phyloP scores from a whole-genome alignment of 2,329 filamentous ascomycete genomes.

The Fonsecaea erecta region DNA sequence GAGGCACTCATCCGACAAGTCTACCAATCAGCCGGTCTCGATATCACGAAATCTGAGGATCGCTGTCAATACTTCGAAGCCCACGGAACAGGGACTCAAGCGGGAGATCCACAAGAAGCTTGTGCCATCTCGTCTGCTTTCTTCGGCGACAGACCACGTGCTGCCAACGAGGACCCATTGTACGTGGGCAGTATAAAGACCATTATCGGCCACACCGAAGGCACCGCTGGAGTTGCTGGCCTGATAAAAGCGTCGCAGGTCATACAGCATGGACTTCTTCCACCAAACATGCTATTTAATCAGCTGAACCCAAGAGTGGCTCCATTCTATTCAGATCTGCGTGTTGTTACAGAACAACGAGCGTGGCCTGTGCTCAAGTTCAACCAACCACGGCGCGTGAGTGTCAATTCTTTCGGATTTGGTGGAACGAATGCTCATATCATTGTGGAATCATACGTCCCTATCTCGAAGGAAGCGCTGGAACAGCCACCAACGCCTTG shows the following conservation, averaged over 20 bases:
- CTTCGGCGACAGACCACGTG: conserved; percentile 1
- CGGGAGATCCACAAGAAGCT: conserved; percentile 40
- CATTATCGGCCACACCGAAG: conserved; percentile 44
- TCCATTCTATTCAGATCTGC: conserved; percentile 9
- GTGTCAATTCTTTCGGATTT: conserved; percentile 45
- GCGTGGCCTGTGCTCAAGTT: conserved; percentile 26
- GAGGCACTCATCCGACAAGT: conserved; percentile 42
- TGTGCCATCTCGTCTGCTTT: conserved; percentile 41
- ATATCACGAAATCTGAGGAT: conserved; percentile 19
- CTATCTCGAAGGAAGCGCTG: not conserved
- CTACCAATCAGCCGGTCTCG: conserved; percentile 41
- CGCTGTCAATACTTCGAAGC: conserved; percentile 37
- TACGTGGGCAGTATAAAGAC: conserved; percentile 41
- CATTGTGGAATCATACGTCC: conserved; percentile 38
- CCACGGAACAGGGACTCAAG: conserved; percentile 47
- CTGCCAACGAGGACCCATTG: conserved; percentile 30
- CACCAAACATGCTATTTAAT: conserved; percentile 40
- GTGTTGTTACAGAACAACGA: not conserved
- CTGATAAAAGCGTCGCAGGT: conserved; percentile 40
- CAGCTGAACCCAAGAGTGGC: conserved; percentile 40
- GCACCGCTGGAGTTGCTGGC: conserved; percentile 38
- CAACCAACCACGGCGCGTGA: conserved; percentile 36
- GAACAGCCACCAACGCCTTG: not conserved
- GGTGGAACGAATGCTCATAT: conserved; percentile 46
- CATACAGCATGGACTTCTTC: conserved; percentile 38